Evolutionary conservation across 225 moss, liverwort and hornwort genomes (phyloP), one percentile per base, ranked within the genome.

Genomic region (Neckera pumila): DNA sequence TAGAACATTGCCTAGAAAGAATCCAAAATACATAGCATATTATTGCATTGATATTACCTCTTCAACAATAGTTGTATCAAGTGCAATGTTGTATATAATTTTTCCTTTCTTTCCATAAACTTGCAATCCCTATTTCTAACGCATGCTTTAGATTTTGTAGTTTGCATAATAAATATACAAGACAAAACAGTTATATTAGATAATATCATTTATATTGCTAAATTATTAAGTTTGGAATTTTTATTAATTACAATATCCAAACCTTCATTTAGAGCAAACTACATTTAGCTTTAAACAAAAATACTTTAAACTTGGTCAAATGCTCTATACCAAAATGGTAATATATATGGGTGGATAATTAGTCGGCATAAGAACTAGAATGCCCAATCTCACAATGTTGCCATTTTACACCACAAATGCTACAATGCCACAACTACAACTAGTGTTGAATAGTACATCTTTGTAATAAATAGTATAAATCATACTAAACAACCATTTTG

Each of bases 91-190:
- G 71, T 95, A 80, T 42, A 98, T 67, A 22, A 90, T 63, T 43
- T 84, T 73, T 6, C 96, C 95, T 16, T 90, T 90, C 38, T 86
- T 89, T n/a, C 97, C 94, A 86, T 90, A 96, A 15, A 96, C 95
- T 94, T 96, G 97, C 76, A 98, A 93, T 61, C 94, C 97, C 94
- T 98, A 80, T 70, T 89, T 49, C 12, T 60, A 90, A 60, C 2
- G 3, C 2, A 83, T 61, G 20, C 23, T 79, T 70, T 18, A 17
- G 16, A 1, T 5, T 36, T 73, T 30, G 6, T 43, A 12, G 0
- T 42, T n/a, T 85, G 3, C 3, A 42, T 13, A 4, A 14, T 14
- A 40, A 59, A 60, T 9, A 60, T 42, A 80, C 3, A 30, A 30
- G 3, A n/a, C 3, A 19, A 38, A 38, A 25, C 6, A 34, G 22